Base-by-base conservation (phyloP, 306 rosid species). In the Ormosia semicastrata region DNA sequence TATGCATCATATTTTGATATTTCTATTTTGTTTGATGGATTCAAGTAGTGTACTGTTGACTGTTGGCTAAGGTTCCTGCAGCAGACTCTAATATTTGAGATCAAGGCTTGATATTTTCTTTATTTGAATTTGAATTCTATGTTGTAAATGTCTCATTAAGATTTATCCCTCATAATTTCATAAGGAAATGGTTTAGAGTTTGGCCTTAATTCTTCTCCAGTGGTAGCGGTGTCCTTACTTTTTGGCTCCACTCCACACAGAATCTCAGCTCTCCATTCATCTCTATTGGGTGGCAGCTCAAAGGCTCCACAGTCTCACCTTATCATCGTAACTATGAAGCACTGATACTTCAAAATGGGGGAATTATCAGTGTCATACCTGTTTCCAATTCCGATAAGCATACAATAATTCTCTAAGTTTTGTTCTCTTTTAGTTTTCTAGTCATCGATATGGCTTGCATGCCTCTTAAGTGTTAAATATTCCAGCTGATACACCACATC, bases 21-120 rank as follows among this genome's bases (percentile, higher is more conserved):
- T 44, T 15, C 29, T 66, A 47, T 66, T 47, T 56, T 77, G 52
- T 71, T 77, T 73, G 62, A 71, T 78, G 86, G 56, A 17, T 52
- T 77, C 40, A 40, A 32, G 71, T 54, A 64, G 66, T 78, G 66
- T 36, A 24, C 0, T 24, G 24, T 24, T 75, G 40, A 59, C 62
- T 52, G 60, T 60, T 59, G 70, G 62, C 77, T 56, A 60, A 49
- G 50, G 37, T 17, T 82, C 17, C 56, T 58, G 62, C 80, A 13
- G 39, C 32, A 64, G 24, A 53, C 10, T 77, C 36, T 17, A 30
- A 36, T 52, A 8, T 40, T 8, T 34, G 62, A 18, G 66, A 40
- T 36, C 29, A 44, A 24, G 39, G 57, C 56, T 68, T 66, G 46
- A 7, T 66, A 66, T 66, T 40, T 66, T 66, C 14, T 39, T 12